Conservation (phyloP, 305 asterid genomes). For the Nicotiana rustica region DNA sequence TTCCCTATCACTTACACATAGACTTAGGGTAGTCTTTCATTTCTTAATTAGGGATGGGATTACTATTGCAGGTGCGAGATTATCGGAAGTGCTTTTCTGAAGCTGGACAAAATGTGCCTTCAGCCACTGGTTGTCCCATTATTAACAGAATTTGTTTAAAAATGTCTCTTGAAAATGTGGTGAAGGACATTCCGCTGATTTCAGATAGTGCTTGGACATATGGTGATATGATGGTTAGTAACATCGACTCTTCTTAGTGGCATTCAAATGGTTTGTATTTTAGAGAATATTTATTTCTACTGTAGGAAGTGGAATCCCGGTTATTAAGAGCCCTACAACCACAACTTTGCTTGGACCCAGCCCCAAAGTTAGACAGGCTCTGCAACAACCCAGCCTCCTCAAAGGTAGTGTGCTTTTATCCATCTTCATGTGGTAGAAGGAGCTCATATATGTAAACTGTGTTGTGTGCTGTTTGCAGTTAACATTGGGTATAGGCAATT, state of each 20-base stretch:
- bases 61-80: slow-evolving; percentile 77
- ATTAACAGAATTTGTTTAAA: slow-evolving; percentile 72
- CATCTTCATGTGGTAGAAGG: slow-evolving; percentile 21
- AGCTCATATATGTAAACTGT: slow-evolving; percentile 37
- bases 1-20: slow-evolving; percentile 9
- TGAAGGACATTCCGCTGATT: slow-evolving; percentile 90
- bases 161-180: slow-evolving; percentile 92
- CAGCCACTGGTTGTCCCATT: slow-evolving; percentile 61
- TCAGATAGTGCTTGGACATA: slow-evolving; percentile 91
- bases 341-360: slow-evolving; percentile 80
- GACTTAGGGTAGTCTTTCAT: slow-evolving; percentile 22
- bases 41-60: slow-evolving; percentile 32
- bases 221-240: slow-evolving; percentile 96
- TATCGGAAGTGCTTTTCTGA: slow-evolving; percentile 74
- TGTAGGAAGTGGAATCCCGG: slow-evolving; percentile 97
- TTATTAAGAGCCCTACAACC: slow-evolving; percentile 93
- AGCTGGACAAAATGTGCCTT: slow-evolving; percentile 54
- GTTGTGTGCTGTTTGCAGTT: slow-evolving; percentile 57
- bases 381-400: slow-evolving; percentile 52
- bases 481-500: slow-evolving; percentile 66
- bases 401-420: slow-evolving; percentile 57
- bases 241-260: slow-evolving; percentile 36
- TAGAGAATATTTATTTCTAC: slow-evolving; percentile 47
- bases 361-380: slow-evolving; percentile 75
- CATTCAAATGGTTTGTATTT: slow-evolving; percentile 40